A percentile compares a stretch with the other conserved stretches of the same genome.
Evolutionary conservation across 1,284 basidiomycete genomes (phyloP).

Genomic region (Leccinum huronense): DNA sequence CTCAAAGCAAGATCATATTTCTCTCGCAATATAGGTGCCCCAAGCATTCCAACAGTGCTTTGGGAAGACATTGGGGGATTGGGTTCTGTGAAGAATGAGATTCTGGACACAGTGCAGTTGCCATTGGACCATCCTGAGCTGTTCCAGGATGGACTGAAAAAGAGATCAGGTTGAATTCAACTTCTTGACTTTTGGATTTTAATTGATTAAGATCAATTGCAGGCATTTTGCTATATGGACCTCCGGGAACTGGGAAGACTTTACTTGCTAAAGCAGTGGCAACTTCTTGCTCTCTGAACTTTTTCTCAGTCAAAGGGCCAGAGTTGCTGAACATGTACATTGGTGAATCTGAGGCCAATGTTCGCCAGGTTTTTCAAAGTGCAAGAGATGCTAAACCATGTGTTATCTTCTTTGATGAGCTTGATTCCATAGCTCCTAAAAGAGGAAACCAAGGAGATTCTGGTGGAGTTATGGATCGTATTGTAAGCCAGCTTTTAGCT

Average conservation of each 20-base stretch:
- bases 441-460: constrained; percentile 94
- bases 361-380: constrained; percentile 88
- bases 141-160: constrained; percentile 92
- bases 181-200: neutral
- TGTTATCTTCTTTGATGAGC: constrained; percentile 97
- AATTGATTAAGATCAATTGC: neutral
- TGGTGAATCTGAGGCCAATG: constrained; percentile 96
- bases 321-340: constrained; percentile 98
- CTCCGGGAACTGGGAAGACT: constrained; percentile 96
- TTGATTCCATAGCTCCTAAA: constrained; percentile 96
- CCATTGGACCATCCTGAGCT: constrained; percentile 94
- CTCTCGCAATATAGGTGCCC: constrained; percentile 92
- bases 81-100: constrained; percentile 86
- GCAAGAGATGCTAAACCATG: constrained; percentile 90
- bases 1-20: constrained; percentile 78
- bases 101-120: constrained; percentile 95
- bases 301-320: constrained; percentile 96
- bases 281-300: constrained; percentile 89
- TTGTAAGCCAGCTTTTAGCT: constrained; percentile 94
- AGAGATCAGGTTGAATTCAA: constrained; percentile 73
- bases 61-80: constrained; percentile 99
- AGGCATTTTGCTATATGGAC: constrained; percentile 91
- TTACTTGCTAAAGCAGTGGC: constrained; percentile 93
- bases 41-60: constrained; percentile 93
- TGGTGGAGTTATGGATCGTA: constrained; percentile 97